Evolutionary conservation across 1,284 basidiomycete species (phyloP).

Genomic region (Cryptococcus sp.): DNA sequence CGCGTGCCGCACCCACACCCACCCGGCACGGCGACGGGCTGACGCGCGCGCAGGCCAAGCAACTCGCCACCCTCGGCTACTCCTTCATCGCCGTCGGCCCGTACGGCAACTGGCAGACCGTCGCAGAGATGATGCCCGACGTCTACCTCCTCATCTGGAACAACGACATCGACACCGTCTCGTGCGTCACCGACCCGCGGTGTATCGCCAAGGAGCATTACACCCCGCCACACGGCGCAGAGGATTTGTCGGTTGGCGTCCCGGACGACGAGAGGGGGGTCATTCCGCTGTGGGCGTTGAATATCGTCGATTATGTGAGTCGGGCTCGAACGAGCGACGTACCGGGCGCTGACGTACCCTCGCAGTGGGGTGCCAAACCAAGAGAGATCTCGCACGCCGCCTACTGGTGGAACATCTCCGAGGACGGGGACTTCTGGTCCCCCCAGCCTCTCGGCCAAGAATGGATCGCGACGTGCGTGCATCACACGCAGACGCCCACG

Average conservation of each 20-base stretch:
- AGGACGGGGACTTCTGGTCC: constrained; percentile 31
- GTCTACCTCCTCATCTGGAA: constrained; percentile 35
- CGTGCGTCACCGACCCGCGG: constrained; percentile 42
- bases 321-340: too few species aligned
- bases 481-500: background rate
- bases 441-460: constrained; percentile 42
- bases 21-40: background rate
- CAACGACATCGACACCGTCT: constrained; percentile 25
- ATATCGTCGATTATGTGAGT: constrained; percentile 42
- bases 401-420: constrained; percentile 32
- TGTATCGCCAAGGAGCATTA: constrained; percentile 42
- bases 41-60: constrained; percentile 23
- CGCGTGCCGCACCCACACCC: background rate
- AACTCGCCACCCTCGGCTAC: constrained; percentile 16
- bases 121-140: constrained; percentile 39
- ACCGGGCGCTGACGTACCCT: background rate
- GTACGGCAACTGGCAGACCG: constrained; percentile 32
- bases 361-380: constrained; percentile 35
- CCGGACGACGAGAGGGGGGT: constrained; percentile 33
- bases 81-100: constrained; percentile 25
- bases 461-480: constrained; percentile 42
- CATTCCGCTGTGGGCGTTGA: constrained; percentile 42
- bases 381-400: constrained; percentile 23
- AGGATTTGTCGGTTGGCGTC: constrained; percentile 25
- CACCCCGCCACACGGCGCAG: constrained; percentile 19